Evolutionary conservation across 768 basidiomycete species (phyloP).

Genomic region (Russula brevipes): DNA sequence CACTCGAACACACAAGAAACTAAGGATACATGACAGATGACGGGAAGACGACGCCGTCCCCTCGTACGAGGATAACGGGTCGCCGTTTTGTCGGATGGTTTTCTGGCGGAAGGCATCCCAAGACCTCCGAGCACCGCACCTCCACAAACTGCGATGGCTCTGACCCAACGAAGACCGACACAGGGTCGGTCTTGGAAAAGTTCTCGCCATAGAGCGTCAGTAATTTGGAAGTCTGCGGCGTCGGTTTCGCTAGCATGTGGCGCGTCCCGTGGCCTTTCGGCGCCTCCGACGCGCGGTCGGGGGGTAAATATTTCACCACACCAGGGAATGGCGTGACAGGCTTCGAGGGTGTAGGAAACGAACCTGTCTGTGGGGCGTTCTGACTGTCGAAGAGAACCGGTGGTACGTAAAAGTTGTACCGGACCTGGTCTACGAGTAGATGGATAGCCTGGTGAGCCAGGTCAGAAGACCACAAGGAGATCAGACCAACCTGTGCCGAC

Average conservation of each 20-base stretch:
- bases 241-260: slow-evolving; percentile 68
- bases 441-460: neutral
- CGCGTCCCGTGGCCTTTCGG: slow-evolving; percentile 70
- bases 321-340: slow-evolving; percentile 82
- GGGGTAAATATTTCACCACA: slow-evolving; percentile 87
- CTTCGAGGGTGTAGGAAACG: slow-evolving; percentile 75
- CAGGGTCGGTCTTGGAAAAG: slow-evolving; percentile 76
- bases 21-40: slow-evolving; percentile 78
- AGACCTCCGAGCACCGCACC: slow-evolving; percentile 80
- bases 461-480: slow-evolving; percentile 24
- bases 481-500: slow-evolving; percentile 72
- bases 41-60: slow-evolving; percentile 85
- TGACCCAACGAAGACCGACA: slow-evolving; percentile 80
- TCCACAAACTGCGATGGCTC: slow-evolving; percentile 85
- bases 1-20: slow-evolving; percentile 26
- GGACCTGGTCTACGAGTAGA: slow-evolving; percentile 63
- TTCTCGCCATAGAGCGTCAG: slow-evolving; percentile 86
- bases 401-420: slow-evolving; percentile 91
- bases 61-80: slow-evolving; percentile 75
- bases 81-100: slow-evolving; percentile 60
- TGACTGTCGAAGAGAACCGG: slow-evolving; percentile 79
- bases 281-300: slow-evolving; percentile 78
- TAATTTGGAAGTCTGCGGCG: slow-evolving; percentile 73
- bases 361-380: slow-evolving; percentile 60
- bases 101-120: slow-evolving; percentile 78